Base-by-base conservation (phyloP, 495 filamentous ascomycete species). In the Penicillium steckii region DNA sequence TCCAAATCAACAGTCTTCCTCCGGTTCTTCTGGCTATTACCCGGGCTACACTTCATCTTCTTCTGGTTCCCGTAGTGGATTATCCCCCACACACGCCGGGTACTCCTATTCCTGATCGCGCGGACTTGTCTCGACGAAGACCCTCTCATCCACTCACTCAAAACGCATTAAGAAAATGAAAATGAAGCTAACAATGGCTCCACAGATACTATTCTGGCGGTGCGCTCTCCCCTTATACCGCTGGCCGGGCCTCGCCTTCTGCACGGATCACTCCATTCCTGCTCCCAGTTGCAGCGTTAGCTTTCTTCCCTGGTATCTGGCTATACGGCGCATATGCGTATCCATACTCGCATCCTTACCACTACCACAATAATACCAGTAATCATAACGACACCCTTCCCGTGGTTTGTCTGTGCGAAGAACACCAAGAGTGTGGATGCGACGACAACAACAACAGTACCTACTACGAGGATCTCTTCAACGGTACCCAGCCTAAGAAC, bases 141-240 rank as follows among this genome's bases (percentile, higher is more conserved):
- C n/a, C n/a, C n/a, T n/a, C n/a, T 13, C 30, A 7, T 8, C 12
- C 30, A 13, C n/a, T 33, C 33, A 37, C 33, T 15, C n/a, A 13
- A 37, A 12, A 35, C 32, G 5, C 13, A 15, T n/a, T n/a, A n/a
- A n/a, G n/a, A n/a, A n/a, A 12, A 35, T 3, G 32, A 37, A 37
- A 2, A 17, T 7, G 15, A 37, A 37, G n/a, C 33, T 37, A 37
- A 37, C 15, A 87, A 26, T n/a, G n/a, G n/a, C 82, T 86, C 7
- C 85, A 87, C 8, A 60, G 62, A 26, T 95, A 83, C 68, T 97
- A 95, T 55, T 82, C 85, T 33, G 93, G 94, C 27, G 94, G 94
- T 30, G 81, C 88, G 0, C 54, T 65, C 9, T 68, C 73, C 4
- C 89, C 94, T 3, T 97, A 92, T 71, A 50, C 52, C 9, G 46